phyloP scores from a whole-genome alignment of 2,329 filamentous ascomycete genomes.

The Cryphonectria naterciae region DNA sequence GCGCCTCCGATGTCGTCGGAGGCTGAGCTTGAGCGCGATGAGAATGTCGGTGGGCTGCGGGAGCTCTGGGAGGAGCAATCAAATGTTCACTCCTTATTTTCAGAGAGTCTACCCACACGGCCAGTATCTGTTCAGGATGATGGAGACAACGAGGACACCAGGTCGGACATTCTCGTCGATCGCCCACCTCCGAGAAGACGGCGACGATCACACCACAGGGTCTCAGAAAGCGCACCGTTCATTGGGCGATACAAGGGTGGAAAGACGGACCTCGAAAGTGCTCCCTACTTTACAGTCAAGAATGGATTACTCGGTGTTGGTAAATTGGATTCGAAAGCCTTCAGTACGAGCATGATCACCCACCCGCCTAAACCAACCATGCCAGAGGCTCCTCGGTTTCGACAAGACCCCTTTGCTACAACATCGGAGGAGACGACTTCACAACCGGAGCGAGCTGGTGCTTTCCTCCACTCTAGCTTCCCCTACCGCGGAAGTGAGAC shows the following conservation, averaged over 20 bases:
- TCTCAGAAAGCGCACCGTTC: conserved; percentile 6
- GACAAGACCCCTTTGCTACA: conserved; percentile 25
- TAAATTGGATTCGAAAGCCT: conserved; percentile 3
- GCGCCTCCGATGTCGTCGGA: background rate
- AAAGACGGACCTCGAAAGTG: conserved; percentile 8
- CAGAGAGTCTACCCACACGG: conserved; percentile 22
- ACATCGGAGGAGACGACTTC: conserved; percentile 24
- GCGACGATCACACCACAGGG: conserved; percentile 15
- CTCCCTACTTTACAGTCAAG: conserved; percentile 22
- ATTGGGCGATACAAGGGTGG: background rate
- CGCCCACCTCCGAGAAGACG: conserved; percentile 25
- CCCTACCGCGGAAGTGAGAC: conserved; percentile 44
- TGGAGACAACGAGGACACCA: conserved; percentile 16
- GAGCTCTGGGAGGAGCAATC: conserved; percentile 30
- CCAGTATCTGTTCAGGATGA: conserved; percentile 11
- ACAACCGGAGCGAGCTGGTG: conserved; percentile 13
- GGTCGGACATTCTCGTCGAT: conserved; percentile 26
- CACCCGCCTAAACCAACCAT: conserved; percentile 19
- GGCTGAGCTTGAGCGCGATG: background rate
- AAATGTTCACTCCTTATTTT: conserved; percentile 27
- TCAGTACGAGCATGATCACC: conserved; percentile 28
- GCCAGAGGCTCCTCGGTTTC: conserved; percentile 19
- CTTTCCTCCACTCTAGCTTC: conserved; percentile 36
- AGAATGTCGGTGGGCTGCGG: conserved; percentile 19
- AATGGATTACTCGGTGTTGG: conserved; percentile 15